These are phyloP conservation scores for Fonsecaea multimorphosa DNA, from an alignment of 2,329 filamentous ascomycete species.

Conservation along the genomic window DNA sequence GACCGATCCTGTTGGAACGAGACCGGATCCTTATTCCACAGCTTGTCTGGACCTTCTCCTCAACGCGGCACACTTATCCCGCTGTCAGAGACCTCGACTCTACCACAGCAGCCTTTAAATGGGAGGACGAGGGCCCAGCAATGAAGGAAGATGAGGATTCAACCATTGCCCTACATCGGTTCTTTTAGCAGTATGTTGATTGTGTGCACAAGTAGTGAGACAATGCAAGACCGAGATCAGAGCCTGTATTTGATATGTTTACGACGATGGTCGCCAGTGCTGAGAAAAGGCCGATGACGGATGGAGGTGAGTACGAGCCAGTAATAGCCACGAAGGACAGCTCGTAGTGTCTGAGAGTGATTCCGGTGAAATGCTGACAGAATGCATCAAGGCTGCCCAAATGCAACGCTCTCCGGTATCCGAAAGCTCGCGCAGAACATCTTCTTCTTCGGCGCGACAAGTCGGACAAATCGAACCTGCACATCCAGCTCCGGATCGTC, in stretches of 20 bases:
- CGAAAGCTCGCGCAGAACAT: slow-evolving; percentile 98
- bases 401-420: slow-evolving; percentile 81
- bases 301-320: neutral
- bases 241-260: too few relatives aligned
- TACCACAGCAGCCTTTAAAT: neutral
- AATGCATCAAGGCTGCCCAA: slow-evolving; percentile 48
- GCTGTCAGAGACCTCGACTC: neutral
- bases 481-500: slow-evolving; percentile 63
- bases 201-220: neutral
- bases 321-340: neutral
- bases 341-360: neutral
- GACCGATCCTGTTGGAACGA: neutral
- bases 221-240: neutral
- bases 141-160: neutral
- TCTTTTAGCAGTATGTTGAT: neutral
- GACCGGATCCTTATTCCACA: neutral
- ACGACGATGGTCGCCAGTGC: neutral
- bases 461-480: slow-evolving; percentile 70
- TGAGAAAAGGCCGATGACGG: neutral
- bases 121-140: neutral
- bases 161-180: neutral
- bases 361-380: neutral
- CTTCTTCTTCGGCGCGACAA: slow-evolving; percentile 90
- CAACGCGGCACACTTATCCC: neutral
- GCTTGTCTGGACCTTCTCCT: neutral